Conservation (phyloP, 73 alveolate genomes). For the Paramecium bursaria region DNA sequence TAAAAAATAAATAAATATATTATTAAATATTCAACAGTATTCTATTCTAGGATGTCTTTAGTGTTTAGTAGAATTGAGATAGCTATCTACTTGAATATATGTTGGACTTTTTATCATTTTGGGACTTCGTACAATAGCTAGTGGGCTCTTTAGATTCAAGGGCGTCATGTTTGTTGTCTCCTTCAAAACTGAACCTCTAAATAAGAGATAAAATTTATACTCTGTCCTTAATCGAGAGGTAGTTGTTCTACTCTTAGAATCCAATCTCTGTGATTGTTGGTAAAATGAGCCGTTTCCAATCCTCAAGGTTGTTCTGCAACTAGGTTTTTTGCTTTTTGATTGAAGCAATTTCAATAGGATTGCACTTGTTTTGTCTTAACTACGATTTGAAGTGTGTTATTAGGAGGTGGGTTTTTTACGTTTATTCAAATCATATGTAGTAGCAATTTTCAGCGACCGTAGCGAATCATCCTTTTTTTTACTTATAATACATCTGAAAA, state of each 20-base stretch:
- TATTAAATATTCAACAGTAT: too few species aligned
- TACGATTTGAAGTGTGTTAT: not conserved
- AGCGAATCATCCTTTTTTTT: not conserved
- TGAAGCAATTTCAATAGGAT: not conserved
- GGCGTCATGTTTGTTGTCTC: conserved; percentile 13
- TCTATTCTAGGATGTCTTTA: not conserved
- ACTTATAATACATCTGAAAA: too few species aligned
- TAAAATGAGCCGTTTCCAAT: conserved; percentile 27
- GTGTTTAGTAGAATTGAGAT: not conserved
- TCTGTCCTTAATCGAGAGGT: conserved; percentile 11
- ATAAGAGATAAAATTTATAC: not conserved
- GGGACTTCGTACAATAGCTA: conserved; percentile 11
- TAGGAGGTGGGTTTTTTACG: too few species aligned
- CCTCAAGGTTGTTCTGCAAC: not conserved
- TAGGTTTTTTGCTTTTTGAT: not conserved
- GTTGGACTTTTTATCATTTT: not conserved
- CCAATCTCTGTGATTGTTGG: not conserved
- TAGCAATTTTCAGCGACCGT: not conserved
- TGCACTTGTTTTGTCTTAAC: not conserved
- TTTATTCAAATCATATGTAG: too few species aligned
- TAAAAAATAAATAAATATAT: too few species aligned
- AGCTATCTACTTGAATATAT: not conserved
- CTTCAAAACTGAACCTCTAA: not conserved
- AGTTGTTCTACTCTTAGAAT: conserved; percentile 34
- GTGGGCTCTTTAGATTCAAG: too few species aligned